Evolutionary conservation across 2,329 filamentous ascomycete species (phyloP).

Genomic region (Fusarium phyllophilum): DNA sequence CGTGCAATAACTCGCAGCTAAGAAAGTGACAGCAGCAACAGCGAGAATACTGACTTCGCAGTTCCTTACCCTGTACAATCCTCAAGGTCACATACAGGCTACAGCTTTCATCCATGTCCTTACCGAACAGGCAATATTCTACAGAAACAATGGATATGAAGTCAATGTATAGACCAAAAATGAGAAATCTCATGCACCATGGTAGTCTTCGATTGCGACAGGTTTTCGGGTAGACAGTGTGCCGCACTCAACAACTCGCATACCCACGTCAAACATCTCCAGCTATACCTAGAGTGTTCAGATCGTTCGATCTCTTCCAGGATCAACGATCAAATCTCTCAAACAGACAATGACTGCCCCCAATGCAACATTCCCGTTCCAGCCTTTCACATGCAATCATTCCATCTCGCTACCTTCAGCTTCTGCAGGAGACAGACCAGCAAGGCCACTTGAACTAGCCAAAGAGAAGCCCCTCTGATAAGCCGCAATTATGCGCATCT

Average conservation of each 20-base stretch:
- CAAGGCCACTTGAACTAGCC: no score
- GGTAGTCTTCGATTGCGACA: conserved; percentile 72
- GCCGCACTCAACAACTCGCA: conserved; percentile 76
- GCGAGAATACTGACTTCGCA: no score
- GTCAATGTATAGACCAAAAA: conserved; percentile 68
- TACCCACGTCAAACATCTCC: conserved; percentile 65
- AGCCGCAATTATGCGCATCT: background rate
- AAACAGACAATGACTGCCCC: conserved; percentile 76
- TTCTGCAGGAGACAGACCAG: conserved; percentile 65
- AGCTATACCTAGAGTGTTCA: conserved; percentile 55
- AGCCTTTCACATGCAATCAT: conserved; percentile 63
- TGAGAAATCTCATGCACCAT: conserved; percentile 60
- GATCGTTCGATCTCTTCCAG: fast-evolving
- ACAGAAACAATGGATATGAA: fast-evolving
- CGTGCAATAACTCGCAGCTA: background rate
- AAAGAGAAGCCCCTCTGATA: background rate
- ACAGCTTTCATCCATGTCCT: no score
- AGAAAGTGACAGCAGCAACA: background rate
- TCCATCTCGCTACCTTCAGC: conserved; percentile 64
- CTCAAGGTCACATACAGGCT: no score
- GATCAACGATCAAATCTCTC: conserved; percentile 34
- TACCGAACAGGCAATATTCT: fast-evolving
- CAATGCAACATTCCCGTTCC: conserved; percentile 71
- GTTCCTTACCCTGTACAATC: background rate
- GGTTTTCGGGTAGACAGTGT: conserved; percentile 74